Evolutionary conservation across 768 basidiomycete species (phyloP).

Genomic region (Tephrocybe rancida): DNA sequence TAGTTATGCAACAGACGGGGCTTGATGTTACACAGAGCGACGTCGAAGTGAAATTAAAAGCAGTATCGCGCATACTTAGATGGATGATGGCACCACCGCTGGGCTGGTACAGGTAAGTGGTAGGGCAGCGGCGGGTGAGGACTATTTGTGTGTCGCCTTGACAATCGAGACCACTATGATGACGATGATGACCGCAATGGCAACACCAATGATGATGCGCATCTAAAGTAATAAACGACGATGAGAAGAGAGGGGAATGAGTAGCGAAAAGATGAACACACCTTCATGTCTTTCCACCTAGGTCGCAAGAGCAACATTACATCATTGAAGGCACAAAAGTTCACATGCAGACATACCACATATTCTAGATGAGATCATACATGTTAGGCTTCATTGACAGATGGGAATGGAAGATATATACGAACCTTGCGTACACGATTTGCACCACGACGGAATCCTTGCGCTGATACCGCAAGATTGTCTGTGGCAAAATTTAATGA

Average conservation of each 20-base stretch:
- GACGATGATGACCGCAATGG: constrained; percentile 86
- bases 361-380: constrained; percentile 55
- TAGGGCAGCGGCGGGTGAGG: constrained; percentile 5
- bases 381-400: constrained; percentile 4
- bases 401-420: constrained; percentile 16
- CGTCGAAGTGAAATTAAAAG: constrained; percentile 10
- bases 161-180: constrained; percentile 97
- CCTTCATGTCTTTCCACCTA: constrained; percentile 99
- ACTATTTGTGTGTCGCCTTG: constrained; percentile 70
- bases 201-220: constrained; percentile 94
- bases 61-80: constrained; percentile 41
- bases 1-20: constrained; percentile 1
- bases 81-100: constrained; percentile 36
- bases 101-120: constrained; percentile 19
- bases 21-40: constrained; percentile 14
- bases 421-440: constrained; percentile 95
- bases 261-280: constrained; percentile 27
- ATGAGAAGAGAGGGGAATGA: background rate
- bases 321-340: constrained; percentile 9
- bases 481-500: constrained; percentile 48
- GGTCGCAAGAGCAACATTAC: constrained; percentile 10
- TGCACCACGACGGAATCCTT: constrained; percentile 96
- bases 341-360: constrained; percentile 68
- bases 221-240: constrained; percentile 53
- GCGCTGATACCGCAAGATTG: constrained; percentile 96